Base-by-base conservation (phyloP, 176 grass and related monocot genomes). In the Oryza brachyantha region DNA sequence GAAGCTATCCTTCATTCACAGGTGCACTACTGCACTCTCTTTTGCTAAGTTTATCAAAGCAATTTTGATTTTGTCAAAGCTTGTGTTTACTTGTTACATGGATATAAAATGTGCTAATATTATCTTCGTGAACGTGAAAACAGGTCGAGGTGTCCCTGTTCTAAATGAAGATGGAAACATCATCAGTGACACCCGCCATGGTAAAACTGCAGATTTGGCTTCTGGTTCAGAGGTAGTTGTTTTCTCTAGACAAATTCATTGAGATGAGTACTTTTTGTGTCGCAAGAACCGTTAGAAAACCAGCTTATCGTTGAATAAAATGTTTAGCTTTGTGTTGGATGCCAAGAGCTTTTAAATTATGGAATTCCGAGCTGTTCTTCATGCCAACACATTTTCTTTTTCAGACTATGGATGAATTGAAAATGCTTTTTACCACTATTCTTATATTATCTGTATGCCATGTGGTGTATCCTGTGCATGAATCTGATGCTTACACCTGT, bases 81-180 rank as follows among this genome's bases (percentile, higher is more conserved):
- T 68, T 68, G 36, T 3, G 19, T 83, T 74, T 70, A 50, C 64
- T 52, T 82, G 57, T 77, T 64, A 29, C 37, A 78, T 34, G 66
- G 28, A 28, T 37, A 29, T 1, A 81, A 19, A 85, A 68, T 61
- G 46, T 77, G 42, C 10, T 17, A 36, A 37, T 66, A 83, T 42
- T 55, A 14, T 42, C 34, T 21, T 55, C 60, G 25, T 73, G 31
- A 66, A 82, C 32, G 71, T 25, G 38, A 16, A 35, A 75, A 62
- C 62, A 98, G 92, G 76, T 73, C 73, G 86, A 58, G 88, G 90
- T 62, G 64, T 98, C 66, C 90, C 88, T 67, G 70, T 98, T 90
- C 45, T 95, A 57, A 95, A 91, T 46, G 92, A 98, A 79, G 96
- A 98, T 83, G 96, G 96, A 75, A 85, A 91, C 85, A 41, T 87